These are phyloP conservation scores for Stereum hirsutum DNA, from an alignment of 1,284 basidiomycete species.

Conservation along the genomic window DNA sequence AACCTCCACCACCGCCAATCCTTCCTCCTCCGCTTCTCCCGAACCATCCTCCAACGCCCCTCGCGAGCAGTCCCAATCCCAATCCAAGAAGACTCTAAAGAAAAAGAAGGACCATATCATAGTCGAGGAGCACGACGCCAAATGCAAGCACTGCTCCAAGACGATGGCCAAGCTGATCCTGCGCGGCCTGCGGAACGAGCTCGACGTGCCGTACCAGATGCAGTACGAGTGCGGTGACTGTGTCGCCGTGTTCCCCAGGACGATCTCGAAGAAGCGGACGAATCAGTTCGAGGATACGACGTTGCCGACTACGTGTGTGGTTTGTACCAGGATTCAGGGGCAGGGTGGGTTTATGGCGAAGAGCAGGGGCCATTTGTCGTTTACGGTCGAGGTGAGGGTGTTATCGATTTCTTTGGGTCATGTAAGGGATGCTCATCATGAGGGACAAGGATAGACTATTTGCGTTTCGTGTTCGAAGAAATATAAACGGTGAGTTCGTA, in stretches of 20 bases:
- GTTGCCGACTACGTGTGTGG: background rate
- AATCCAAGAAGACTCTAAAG: no score
- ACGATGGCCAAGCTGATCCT: background rate
- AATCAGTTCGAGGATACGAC: conserved; percentile 3
- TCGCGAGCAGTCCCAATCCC: no score
- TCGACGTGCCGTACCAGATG: background rate
- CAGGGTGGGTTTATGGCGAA: conserved; percentile 2
- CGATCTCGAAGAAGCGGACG: background rate
- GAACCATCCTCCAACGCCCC: no score
- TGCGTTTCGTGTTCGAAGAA: conserved; percentile 1
- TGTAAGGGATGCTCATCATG: no score
- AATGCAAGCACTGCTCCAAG: background rate
- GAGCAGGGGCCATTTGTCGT: background rate
- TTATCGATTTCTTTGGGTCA: background rate
- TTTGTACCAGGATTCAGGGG: conserved; percentile 1
- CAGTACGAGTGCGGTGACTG: conserved; percentile 1
- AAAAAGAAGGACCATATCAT: background rate
- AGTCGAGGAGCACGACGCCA: background rate
- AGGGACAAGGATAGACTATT: background rate
- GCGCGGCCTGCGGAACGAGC: conserved; percentile 1
- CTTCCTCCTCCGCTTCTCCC: no score
- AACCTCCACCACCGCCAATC: no score
- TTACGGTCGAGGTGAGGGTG: conserved; percentile 1
- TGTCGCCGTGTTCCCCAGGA: background rate
- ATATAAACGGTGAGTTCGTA: background rate